Percentiles rank a stretch among this genome's conserved stretches.
These are phyloP conservation scores for Hirsutella thompsonii DNA, from an alignment of 2,329 filamentous ascomycete genomes.

Conservation along the genomic window DNA sequence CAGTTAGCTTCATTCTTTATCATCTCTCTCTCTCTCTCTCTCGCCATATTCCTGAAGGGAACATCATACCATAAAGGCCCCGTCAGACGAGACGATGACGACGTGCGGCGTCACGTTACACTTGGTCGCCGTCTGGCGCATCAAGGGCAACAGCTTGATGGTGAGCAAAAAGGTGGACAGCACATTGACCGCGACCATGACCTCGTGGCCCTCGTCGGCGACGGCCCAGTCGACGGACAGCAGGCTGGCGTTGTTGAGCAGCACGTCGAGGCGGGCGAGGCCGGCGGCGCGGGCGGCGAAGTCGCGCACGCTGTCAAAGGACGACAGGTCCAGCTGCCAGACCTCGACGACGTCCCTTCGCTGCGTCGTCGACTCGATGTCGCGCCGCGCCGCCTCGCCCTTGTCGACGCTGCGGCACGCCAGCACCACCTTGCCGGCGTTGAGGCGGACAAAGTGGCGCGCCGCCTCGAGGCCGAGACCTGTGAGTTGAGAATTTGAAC, in stretches of 20 bases:
- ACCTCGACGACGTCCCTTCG: constrained; percentile 20
- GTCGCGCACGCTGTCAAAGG: constrained; percentile 18
- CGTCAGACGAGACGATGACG: constrained; percentile 25
- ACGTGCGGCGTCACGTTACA: constrained; percentile 22
- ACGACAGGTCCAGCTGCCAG: constrained; percentile 30
- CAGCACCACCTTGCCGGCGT: constrained; percentile 27
- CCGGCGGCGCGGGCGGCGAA: constrained; percentile 20
- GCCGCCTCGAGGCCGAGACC: constrained; percentile 29
- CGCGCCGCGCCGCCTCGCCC: constrained; percentile 24
- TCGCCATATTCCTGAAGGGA: neutral
- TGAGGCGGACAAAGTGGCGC: constrained; percentile 24
- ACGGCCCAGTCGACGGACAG: constrained; percentile 7
- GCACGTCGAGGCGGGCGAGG: constrained; percentile 26
- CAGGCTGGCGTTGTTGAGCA: constrained; percentile 27
- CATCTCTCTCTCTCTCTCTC: neutral
- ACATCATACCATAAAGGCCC: constrained; percentile 7
- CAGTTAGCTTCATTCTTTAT: too few relatives aligned
- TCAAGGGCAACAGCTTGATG: constrained; percentile 26
- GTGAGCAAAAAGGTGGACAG: constrained; percentile 31
- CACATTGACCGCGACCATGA: constrained; percentile 31
- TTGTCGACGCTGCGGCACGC: constrained; percentile 25
- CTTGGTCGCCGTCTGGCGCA: constrained; percentile 21
- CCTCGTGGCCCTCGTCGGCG: constrained; percentile 28
- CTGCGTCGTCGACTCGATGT: constrained; percentile 18
- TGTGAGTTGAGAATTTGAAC: neutral